Conservation (phyloP, 768 basidiomycete species). For the Podaxis sp. region DNA sequence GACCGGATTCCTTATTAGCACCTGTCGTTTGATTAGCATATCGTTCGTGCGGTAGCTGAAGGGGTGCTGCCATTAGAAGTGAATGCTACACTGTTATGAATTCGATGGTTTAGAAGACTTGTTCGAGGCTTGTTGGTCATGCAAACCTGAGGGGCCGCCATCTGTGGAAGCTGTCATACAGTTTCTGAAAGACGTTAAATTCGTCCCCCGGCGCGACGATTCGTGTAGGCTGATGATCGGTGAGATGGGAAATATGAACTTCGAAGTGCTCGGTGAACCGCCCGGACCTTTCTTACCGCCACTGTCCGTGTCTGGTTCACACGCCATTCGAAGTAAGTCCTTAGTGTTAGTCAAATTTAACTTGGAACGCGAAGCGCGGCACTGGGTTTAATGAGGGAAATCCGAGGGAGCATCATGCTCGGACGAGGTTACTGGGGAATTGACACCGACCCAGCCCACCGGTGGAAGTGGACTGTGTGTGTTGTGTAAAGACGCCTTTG, state of each 20-base stretch:
- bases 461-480: too few species aligned
- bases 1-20: constrained; percentile 23
- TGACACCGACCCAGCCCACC: too few species aligned
- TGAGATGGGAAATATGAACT: not conserved
- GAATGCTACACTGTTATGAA: not conserved
- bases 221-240: not conserved
- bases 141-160: constrained; percentile 12
- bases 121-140: constrained; percentile 17
- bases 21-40: constrained; percentile 19
- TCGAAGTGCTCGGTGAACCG: too few species aligned
- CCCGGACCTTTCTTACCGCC: too few species aligned
- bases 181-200: not conserved
- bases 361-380: too few species aligned
- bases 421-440: too few species aligned
- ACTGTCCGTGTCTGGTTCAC: too few species aligned
- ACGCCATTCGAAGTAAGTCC: too few species aligned
- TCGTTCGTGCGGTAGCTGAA: constrained; percentile 21
- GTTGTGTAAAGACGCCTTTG: too few species aligned
- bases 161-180: constrained; percentile 9
- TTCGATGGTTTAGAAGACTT: constrained; percentile 4
- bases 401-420: too few species aligned
- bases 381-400: too few species aligned
- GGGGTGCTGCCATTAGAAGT: not conserved
- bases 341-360: too few species aligned
- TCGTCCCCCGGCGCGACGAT: not conserved